phyloP scores from a whole-genome alignment of 495 filamentous ascomycete genomes.

The Penicillium parvum region DNA sequence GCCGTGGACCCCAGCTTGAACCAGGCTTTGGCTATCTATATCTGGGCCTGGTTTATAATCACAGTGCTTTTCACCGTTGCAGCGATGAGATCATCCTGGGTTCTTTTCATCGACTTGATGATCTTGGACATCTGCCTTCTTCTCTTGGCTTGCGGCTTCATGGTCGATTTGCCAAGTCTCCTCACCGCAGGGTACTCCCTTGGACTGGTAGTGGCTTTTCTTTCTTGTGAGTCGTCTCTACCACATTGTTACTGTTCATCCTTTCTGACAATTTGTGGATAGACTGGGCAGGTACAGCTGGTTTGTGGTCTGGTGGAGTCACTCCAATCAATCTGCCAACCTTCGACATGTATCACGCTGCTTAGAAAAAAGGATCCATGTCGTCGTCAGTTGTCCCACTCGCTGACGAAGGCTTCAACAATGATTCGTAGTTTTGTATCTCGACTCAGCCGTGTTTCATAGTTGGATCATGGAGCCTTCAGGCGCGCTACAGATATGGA shows the following conservation, averaged over 20 bases:
- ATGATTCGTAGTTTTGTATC: no score
- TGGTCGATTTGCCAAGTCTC: not conserved
- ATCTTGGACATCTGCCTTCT: slow-evolving; percentile 2
- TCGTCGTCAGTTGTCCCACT: no score
- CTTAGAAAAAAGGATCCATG: no score
- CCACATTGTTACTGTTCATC: not conserved
- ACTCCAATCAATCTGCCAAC: slow-evolving; percentile 6
- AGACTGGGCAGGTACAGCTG: slow-evolving; percentile 11
- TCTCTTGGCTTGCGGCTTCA: slow-evolving; percentile 2
- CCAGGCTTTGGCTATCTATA: slow-evolving; percentile 1
- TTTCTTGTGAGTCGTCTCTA: slow-evolving; percentile 1
- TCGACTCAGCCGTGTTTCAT: no score
- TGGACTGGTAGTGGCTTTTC: not conserved
- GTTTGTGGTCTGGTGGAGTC: slow-evolving; percentile 8
- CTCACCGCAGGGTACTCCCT: slow-evolving; percentile 3
- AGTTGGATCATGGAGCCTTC: no score
- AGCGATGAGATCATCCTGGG: slow-evolving; percentile 3
- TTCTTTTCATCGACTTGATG: slow-evolving; percentile 1
- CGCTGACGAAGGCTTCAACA: no score
- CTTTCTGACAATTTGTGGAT: not conserved
- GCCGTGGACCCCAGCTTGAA: not conserved
- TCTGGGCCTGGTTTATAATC: slow-evolving; percentile 4
- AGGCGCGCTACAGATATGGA: no score
- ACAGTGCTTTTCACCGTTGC: slow-evolving; percentile 2
- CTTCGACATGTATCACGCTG: slow-evolving; percentile 5